Conservation (phyloP, 2,329 filamentous ascomycete species). For the Arthrobotrys pseudoclavata region DNA sequence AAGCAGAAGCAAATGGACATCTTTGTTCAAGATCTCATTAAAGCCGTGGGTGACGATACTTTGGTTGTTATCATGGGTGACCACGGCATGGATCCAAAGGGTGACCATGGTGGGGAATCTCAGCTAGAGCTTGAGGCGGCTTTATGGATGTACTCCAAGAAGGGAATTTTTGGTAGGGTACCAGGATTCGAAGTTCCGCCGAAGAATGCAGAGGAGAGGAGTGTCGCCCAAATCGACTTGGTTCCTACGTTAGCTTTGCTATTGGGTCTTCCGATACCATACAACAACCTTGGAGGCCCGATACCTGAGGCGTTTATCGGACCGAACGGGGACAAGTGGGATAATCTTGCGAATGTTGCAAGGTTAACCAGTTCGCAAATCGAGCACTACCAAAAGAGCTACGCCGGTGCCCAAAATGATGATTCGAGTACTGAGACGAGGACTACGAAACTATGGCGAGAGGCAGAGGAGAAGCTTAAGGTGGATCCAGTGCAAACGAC, state of each 20-base stretch:
- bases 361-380: conserved; percentile 86
- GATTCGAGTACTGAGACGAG: conserved; percentile 73
- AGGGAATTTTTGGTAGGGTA: conserved; percentile 81
- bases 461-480: conserved; percentile 71
- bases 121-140: conserved; percentile 95
- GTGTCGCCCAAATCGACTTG: conserved; percentile 89
- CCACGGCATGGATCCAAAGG: conserved; percentile 97
- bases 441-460: conserved; percentile 73
- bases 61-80: conserved; percentile 97
- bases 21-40: conserved; percentile 79
- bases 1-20: conserved; percentile 93
- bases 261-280: conserved; percentile 91
- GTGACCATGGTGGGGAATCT: conserved; percentile 97
- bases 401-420: conserved; percentile 79
- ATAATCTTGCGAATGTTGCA: conserved; percentile 81
- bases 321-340: conserved; percentile 76
- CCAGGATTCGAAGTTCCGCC: conserved; percentile 70
- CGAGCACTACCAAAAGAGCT: conserved; percentile 87
- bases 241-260: conserved; percentile 91
- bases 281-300: conserved; percentile 91
- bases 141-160: conserved; percentile 98
- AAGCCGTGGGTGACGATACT: conserved; percentile 83
- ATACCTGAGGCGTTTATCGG: conserved; percentile 95
- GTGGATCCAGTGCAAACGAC: conserved; percentile 7
- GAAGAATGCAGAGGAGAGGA: conserved; percentile 74